Evolutionary conservation across 768 basidiomycete species (phyloP), one percentile per base, ranked within the genome.

Genomic region (Termitomyces sp.): DNA sequence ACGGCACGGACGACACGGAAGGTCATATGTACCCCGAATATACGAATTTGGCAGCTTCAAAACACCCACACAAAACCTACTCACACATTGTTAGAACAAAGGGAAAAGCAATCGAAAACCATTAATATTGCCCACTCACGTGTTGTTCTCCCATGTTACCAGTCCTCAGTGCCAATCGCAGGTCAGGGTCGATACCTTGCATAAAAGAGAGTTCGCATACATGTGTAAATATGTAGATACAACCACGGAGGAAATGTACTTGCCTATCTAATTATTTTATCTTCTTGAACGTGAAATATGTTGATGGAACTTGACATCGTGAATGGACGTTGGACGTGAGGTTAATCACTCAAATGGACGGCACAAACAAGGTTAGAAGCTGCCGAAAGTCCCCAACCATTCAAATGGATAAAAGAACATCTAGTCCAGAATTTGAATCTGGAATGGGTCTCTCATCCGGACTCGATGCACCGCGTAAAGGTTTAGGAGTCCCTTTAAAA

Each of bases 1-100:
- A 2, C 5, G 20, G 22, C 25, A 5, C 41, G 16, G 23, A 16
- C 40, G 11, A 18, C 11, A n/a, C 25, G 11, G 11, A 45, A 16
- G 46, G 3, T n/a, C n/a, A n/a, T n/a, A n/a, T 9, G 15, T 29
- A 13, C 13, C 31, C 20, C 11, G 7, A 15, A 22, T 46, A 29
- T 46, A 52, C 50, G 27, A 25, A 42, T 54, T 22, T 38, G 43
- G 57, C 31, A 36, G 22, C 33, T 31, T 47, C 39, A 46, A 52
- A 32, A 53, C 15, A 44, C n/a, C 23, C 23, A 18, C 23, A 18
- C 16, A 7, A 41, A 47, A 36, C 16, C 15, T 47, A 7, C 10
- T 20, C 10, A n/a, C 57, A 48, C 35, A 47, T 52, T 48, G 53
- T 20, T 16, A 20, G 35, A 23, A 42, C 16, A 35, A 35, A 35